These are phyloP conservation scores for Porphyrellus sp. DNA, from an alignment of 1,284 basidiomycete genomes.

Conservation along the genomic window DNA sequence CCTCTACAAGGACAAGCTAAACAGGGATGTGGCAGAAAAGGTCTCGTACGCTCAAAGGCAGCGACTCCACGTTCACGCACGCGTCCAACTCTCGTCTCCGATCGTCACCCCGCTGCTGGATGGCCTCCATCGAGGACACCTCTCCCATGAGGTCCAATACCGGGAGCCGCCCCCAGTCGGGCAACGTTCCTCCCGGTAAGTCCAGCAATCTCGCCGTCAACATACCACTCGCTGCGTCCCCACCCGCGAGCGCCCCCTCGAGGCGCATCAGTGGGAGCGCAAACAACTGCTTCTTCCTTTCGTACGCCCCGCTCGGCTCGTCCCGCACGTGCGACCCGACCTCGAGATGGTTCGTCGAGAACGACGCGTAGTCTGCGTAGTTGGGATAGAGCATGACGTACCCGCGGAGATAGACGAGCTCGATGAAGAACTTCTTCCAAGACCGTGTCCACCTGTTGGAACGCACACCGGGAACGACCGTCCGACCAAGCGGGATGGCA, in stretches of 20 bases:
- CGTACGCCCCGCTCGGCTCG: constrained; percentile 45
- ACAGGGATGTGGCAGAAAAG: constrained; percentile 34
- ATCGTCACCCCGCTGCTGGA: constrained; percentile 41
- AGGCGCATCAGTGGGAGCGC: constrained; percentile 64
- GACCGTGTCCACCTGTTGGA: constrained; percentile 77
- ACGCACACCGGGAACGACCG: constrained; percentile 67
- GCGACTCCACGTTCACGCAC: constrained; percentile 23
- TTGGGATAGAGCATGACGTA: constrained; percentile 88
- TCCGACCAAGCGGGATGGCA: constrained; percentile 40
- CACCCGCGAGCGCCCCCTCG: constrained; percentile 21
- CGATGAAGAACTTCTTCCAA: constrained; percentile 88
- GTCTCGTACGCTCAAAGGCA: constrained; percentile 35
- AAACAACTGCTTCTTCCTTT: constrained; percentile 62
- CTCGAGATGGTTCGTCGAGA: constrained; percentile 85
- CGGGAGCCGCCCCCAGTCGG: constrained; percentile 53
- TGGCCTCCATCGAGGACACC: constrained; percentile 44
- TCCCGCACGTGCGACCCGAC: constrained; percentile 73
- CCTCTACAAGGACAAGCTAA: constrained; percentile 7
- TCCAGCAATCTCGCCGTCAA: constrained; percentile 45
- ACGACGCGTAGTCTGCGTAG: constrained; percentile 61
- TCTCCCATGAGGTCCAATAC: constrained; percentile 68
- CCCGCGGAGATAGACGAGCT: constrained; percentile 73
- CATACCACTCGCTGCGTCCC: constrained; percentile 5
- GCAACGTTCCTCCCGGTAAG: constrained; percentile 54
- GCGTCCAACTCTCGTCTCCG: constrained; percentile 26